Evolutionary conservation across 1,139 yeast genomes (phyloP), one percentile per base, ranked within the genome.

Genomic region (Geotrichum klebahnii): DNA sequence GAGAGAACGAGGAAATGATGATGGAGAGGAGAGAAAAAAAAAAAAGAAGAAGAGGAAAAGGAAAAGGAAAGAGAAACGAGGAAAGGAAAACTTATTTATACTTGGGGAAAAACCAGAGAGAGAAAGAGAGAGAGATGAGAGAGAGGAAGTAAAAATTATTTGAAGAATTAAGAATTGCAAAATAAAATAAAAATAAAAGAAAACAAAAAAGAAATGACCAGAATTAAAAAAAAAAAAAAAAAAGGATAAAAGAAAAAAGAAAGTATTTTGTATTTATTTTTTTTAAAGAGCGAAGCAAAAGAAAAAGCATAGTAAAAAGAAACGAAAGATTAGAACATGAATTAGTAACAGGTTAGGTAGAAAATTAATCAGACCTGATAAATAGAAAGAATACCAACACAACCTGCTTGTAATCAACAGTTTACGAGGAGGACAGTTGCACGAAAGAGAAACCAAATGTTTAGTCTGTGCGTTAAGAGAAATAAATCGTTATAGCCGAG

Each of bases 231-330:
- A 24, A 35, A 24, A 12, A 10, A 28, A 4, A 34, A 4, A 23
- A 34, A 43, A 29, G 22, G 16, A 17, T 10, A 1, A 9, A 14
- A n/a, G 12, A 20, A 20, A 5, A 31, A 40, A 31, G 22, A 33
- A 41, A 41, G 22, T 23, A 10, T 29, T 37, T 19, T 20, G 41
- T 22, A n/a, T n/a, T n/a, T n/a, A n/a, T n/a, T n/a, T n/a, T n/a
- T n/a, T n/a, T n/a, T n/a, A n/a, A n/a, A n/a, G n/a, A n/a, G 26
- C 5, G 10, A 36, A 14, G 39, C 24, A 5, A 28, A 28, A 5
- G 38, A 19, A 16, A 17, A 34, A 8, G 5, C 22, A 17, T 17
- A 8, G 19, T 3, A 5, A 34, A 34, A 34, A n/a, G 5, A 5
- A 23, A 6, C 12, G 38, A 34, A 17, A 34, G 20, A 6, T n/a